Evolutionary conservation across 1,284 basidiomycete species (phyloP).

Genomic region (Singerocomus inundabilis): DNA sequence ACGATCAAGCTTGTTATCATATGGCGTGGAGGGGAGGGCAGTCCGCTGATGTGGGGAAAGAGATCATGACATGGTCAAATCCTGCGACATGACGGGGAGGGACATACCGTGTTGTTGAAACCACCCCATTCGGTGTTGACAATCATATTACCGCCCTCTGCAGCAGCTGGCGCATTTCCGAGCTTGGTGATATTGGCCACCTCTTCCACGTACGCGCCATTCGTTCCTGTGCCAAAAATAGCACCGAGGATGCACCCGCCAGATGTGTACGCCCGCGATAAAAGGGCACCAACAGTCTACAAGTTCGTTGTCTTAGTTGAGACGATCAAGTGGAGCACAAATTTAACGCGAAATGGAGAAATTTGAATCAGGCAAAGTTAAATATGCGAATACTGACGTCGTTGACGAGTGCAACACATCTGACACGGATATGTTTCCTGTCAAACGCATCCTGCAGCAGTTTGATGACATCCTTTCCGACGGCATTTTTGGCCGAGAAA

Average conservation of each 20-base stretch:
- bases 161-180: constrained; percentile 55
- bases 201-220: constrained; percentile 94
- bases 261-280: constrained; percentile 89
- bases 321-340: constrained; percentile 1
- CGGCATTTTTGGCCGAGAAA: constrained; percentile 86
- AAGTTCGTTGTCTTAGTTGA: constrained; percentile 7
- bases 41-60: constrained; percentile 53
- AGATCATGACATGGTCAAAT: constrained; percentile 2
- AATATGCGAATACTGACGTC: constrained; percentile 62
- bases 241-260: constrained; percentile 88
- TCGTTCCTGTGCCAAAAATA: constrained; percentile 98
- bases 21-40: constrained; percentile 89
- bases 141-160: constrained; percentile 80
- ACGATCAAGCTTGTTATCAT: constrained; percentile 91
- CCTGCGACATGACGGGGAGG: not conserved
- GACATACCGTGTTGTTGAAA: constrained; percentile 82
- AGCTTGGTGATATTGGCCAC: constrained; percentile 85
- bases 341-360: not conserved
- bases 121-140: constrained; percentile 98
- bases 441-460: constrained; percentile 93
- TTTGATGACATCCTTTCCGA: constrained; percentile 90
- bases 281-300: constrained; percentile 91
- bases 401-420: constrained; percentile 93
- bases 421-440: constrained; percentile 90
- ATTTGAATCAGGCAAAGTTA: not conserved